phyloP scores from a whole-genome alignment of 768 basidiomycete species.

The Amanita exitialis region DNA sequence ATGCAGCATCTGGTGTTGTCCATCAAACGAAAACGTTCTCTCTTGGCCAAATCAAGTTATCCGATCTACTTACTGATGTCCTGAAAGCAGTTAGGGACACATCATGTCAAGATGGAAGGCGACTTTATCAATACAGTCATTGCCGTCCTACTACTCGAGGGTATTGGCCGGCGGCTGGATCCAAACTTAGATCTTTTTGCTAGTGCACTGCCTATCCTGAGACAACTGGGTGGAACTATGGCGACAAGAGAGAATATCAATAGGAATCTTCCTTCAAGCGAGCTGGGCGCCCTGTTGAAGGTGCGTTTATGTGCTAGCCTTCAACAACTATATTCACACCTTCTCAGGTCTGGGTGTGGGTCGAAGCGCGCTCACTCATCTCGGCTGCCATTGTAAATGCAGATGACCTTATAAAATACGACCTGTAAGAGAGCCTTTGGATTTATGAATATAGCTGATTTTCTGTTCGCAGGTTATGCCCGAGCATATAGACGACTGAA shows the following conservation, averaged over 20 bases:
- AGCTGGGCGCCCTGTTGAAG: constrained; percentile 84
- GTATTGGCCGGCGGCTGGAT: constrained; percentile 91
- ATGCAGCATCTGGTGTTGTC: constrained; percentile 93
- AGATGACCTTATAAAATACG: constrained; percentile 82
- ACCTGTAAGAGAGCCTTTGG: constrained; percentile 44
- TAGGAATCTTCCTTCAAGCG: constrained; percentile 51
- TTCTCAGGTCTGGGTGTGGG: constrained; percentile 79
- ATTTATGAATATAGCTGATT: neutral
- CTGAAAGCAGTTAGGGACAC: constrained; percentile 74
- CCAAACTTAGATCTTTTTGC: constrained; percentile 91
- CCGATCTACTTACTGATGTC: constrained; percentile 86
- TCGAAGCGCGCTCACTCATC: constrained; percentile 86
- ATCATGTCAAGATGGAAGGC: constrained; percentile 98
- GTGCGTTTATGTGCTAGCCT: constrained; percentile 26
- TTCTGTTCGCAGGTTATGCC: constrained; percentile 16
- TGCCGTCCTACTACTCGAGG: constrained; percentile 86
- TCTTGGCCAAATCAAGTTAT: constrained; percentile 92
- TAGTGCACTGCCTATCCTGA: constrained; percentile 85
- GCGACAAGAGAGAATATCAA: constrained; percentile 52
- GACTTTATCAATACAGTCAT: constrained; percentile 99
- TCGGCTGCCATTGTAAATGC: constrained; percentile 68
- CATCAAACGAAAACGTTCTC: constrained; percentile 98
- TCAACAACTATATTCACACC: neutral
- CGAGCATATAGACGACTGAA: constrained; percentile 15
- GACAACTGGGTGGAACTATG: constrained; percentile 90